Conservation (phyloP, 2,329 filamentous ascomycete species). For the Cryphonectria parasitica region DNA sequence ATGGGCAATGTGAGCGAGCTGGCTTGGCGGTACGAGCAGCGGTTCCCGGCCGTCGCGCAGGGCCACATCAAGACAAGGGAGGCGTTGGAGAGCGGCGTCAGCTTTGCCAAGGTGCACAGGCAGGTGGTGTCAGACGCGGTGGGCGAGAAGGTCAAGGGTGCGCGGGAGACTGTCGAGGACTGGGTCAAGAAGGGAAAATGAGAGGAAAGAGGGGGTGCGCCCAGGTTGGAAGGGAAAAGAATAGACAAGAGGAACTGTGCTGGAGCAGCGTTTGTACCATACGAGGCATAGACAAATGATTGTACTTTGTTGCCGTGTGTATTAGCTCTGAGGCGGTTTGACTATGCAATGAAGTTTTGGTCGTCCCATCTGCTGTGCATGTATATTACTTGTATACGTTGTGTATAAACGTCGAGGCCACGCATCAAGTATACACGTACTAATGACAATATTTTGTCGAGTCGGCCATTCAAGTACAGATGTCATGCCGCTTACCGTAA, state of each 20-base stretch:
- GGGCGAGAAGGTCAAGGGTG: slow-evolving; percentile 78
- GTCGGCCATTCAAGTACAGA: too few relatives aligned
- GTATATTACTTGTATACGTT: neutral
- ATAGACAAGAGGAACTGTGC: neutral
- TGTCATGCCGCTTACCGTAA: too few relatives aligned
- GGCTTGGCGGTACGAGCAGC: slow-evolving; percentile 91
- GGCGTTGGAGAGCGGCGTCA: slow-evolving; percentile 68
- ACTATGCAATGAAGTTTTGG: neutral
- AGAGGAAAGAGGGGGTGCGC: slow-evolving; percentile 28
- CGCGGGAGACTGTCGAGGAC: slow-evolving; percentile 77
- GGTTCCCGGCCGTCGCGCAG: slow-evolving; percentile 80
- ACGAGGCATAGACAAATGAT: neutral
- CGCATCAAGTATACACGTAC: too few relatives aligned
- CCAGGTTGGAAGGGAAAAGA: neutral
- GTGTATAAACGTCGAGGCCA: neutral
- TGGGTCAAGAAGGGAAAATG: slow-evolving; percentile 93
- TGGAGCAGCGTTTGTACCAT: neutral
- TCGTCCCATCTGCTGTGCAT: neutral
- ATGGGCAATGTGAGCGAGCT: slow-evolving; percentile 87
- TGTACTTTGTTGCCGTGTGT: neutral
- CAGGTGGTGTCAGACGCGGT: slow-evolving; percentile 72
- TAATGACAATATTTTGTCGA: too few relatives aligned
- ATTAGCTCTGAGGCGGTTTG: neutral
- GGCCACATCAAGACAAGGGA: slow-evolving; percentile 76
- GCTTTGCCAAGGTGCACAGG: slow-evolving; percentile 75